phyloP scores from a whole-genome alignment of 345 rosid species.

The Linum tenue region DNA sequence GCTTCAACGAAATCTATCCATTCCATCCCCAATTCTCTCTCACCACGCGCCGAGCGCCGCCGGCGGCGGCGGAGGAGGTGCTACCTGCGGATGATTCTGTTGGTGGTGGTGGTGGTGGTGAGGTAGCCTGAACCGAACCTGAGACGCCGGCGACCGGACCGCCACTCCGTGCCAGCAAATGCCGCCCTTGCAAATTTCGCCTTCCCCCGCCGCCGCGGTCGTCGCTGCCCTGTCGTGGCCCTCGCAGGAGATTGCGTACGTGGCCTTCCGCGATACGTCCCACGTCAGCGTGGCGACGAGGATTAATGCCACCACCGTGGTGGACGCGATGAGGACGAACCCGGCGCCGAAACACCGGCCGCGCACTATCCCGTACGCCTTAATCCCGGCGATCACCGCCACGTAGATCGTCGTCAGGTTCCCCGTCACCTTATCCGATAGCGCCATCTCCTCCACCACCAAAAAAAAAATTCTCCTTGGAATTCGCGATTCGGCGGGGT shows the following conservation, averaged over 20 bases:
- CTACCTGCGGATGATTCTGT: too few relatives aligned
- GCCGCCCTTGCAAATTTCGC: constrained; percentile 79
- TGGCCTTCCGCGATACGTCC: constrained; percentile 80
- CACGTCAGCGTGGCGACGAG: constrained; percentile 68
- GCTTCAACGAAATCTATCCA: neutral
- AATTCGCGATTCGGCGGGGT: neutral
- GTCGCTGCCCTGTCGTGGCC: constrained; percentile 17
- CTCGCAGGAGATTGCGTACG: constrained; percentile 54
- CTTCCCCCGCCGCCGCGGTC: constrained; percentile 1
- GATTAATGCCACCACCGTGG: constrained; percentile 51
- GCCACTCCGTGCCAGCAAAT: constrained; percentile 99
- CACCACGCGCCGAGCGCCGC: neutral
- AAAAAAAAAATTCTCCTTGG: too few relatives aligned
- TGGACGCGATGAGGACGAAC: constrained; percentile 56
- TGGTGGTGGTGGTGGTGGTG: constrained; percentile 22
- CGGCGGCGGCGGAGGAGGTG: constrained; percentile 3
- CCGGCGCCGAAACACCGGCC: constrained; percentile 65
- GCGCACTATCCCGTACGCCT: constrained; percentile 42
- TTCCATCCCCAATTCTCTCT: neutral
- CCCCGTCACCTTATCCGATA: constrained; percentile 73
- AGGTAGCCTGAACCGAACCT: constrained; percentile 86
- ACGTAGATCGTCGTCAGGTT: constrained; percentile 83
- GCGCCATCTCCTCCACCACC: constrained; percentile 39
- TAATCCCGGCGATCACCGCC: constrained; percentile 65
- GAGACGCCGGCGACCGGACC: constrained; percentile 78